A percentile compares a stretch with the other conserved stretches of the same genome.
Conservation (phyloP, 192 early-diverging fungal species). For the Mortierella alpina region DNA sequence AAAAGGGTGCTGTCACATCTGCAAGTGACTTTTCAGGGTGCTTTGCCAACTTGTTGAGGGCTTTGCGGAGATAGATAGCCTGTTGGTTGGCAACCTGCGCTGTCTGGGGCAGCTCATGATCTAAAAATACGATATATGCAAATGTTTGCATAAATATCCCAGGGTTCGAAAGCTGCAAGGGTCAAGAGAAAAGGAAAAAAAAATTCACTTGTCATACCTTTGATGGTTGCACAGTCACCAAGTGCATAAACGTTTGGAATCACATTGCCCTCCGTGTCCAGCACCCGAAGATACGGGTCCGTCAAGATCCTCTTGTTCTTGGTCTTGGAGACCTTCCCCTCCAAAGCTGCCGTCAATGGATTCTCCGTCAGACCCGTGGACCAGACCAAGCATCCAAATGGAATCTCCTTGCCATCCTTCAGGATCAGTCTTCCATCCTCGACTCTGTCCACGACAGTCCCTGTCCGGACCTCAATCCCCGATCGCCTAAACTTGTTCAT, state of each 20-base stretch:
- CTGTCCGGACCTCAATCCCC: conserved; percentile 79
- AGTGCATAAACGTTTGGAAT: conserved; percentile 72
- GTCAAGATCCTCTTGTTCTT: conserved; percentile 70
- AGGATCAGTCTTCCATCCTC: conserved; percentile 62
- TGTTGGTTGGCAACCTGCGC: conserved; percentile 91
- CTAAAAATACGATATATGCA: conserved; percentile 1
- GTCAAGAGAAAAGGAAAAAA: not conserved
- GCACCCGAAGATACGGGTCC: conserved; percentile 79
- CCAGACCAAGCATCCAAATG: conserved; percentile 59
- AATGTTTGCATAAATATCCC: not conserved
- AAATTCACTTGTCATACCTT: conserved; percentile 44
- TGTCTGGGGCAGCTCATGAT: conserved; percentile 79
- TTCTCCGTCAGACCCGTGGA: conserved; percentile 77
- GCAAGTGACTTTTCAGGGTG: conserved; percentile 41
- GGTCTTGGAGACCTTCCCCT: conserved; percentile 36
- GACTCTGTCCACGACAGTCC: conserved; percentile 70
- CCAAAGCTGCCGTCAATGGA: conserved; percentile 58
- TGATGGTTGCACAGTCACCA: conserved; percentile 91
- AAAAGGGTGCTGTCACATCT: conserved; percentile 56
- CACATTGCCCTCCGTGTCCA: conserved; percentile 64
- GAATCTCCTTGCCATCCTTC: conserved; percentile 58
- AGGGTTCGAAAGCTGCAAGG: too few species aligned
- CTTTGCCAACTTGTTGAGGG: conserved; percentile 52
- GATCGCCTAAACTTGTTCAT: conserved; percentile 78
- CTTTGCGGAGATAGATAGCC: conserved; percentile 71